Evolutionary conservation across 192 early-diverging fungal species (phyloP).

Genomic region (Podila minutissima): DNA sequence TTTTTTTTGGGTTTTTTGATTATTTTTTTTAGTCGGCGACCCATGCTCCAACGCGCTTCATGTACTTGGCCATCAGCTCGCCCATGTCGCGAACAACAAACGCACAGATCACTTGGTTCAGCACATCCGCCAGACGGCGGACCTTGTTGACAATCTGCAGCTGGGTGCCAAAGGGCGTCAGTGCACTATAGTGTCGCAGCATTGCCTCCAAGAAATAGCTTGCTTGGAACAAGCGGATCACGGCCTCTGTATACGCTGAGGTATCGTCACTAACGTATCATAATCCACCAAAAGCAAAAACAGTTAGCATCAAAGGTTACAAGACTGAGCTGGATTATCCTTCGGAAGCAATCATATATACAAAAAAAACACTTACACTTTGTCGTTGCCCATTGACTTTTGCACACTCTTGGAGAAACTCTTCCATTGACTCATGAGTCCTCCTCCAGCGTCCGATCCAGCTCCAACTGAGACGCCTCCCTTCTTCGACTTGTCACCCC

Average conservation of each 20-base stretch:
- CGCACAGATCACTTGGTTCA: conserved; percentile 53
- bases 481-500: conserved; percentile 28
- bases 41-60: conserved; percentile 55
- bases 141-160: conserved; percentile 46
- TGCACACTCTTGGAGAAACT: conserved; percentile 54
- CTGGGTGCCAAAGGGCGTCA: conserved; percentile 41
- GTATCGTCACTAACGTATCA: conserved; percentile 35
- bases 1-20: too few relatives aligned
- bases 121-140: conserved; percentile 50
- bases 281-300: neutral
- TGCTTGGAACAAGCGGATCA: conserved; percentile 33
- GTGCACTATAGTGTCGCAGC: conserved; percentile 33
- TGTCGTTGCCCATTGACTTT: conserved; percentile 53
- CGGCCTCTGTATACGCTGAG: conserved; percentile 29
- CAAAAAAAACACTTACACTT: conserved; percentile 27
- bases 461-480: conserved; percentile 30
- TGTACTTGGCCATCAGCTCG: conserved; percentile 56
- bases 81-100: conserved; percentile 57
- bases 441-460: conserved; percentile 24
- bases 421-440: conserved; percentile 51
- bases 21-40: conserved; percentile 39
- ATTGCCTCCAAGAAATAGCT: conserved; percentile 45
- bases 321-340: neutral
- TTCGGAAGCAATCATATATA: neutral
- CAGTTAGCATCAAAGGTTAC: neutral